These are phyloP conservation scores for Microdochium nivale DNA, from an alignment of 2,329 filamentous ascomycete species.

Conservation along the genomic window DNA sequence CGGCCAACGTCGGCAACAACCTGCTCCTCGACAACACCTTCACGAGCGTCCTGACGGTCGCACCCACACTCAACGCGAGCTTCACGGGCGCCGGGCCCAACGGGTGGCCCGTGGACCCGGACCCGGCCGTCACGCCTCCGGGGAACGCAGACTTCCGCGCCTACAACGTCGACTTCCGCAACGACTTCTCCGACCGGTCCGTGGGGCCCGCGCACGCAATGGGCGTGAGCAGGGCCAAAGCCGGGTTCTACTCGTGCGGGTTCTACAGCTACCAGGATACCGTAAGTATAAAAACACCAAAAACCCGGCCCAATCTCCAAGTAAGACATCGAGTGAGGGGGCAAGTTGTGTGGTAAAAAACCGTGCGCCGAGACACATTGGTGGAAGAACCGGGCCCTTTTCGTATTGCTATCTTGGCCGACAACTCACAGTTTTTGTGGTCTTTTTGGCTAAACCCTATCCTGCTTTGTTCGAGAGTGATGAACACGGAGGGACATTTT, in stretches of 20 bases:
- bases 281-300: slow-evolving; percentile 23
- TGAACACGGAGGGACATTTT: too few species aligned
- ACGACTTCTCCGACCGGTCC: slow-evolving; percentile 41
- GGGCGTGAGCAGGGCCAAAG: slow-evolving; percentile 53
- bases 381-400: too few species aligned
- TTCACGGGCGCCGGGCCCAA: slow-evolving; percentile 54
- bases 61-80: slow-evolving; percentile 53
- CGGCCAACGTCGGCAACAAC: slow-evolving; percentile 36
- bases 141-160: slow-evolving; percentile 54
- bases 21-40: slow-evolving; percentile 50
- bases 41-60: slow-evolving; percentile 52
- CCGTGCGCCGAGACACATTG: too few species aligned
- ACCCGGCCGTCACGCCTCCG: slow-evolving; percentile 56
- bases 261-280: slow-evolving; percentile 64
- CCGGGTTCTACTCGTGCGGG: slow-evolving; percentile 57
- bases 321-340: too few species aligned
- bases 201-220: slow-evolving; percentile 52
- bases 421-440: too few species aligned
- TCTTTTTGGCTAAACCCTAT: too few species aligned
- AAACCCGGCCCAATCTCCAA: too few species aligned
- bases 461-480: too few species aligned
- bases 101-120: slow-evolving; percentile 49
- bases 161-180: slow-evolving; percentile 60
- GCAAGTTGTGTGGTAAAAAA: too few species aligned
- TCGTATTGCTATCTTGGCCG: too few species aligned